Evolutionary conservation across 2,329 filamentous ascomycete species (phyloP).

Genomic region (Arthrobotrys pseudoclavata): DNA sequence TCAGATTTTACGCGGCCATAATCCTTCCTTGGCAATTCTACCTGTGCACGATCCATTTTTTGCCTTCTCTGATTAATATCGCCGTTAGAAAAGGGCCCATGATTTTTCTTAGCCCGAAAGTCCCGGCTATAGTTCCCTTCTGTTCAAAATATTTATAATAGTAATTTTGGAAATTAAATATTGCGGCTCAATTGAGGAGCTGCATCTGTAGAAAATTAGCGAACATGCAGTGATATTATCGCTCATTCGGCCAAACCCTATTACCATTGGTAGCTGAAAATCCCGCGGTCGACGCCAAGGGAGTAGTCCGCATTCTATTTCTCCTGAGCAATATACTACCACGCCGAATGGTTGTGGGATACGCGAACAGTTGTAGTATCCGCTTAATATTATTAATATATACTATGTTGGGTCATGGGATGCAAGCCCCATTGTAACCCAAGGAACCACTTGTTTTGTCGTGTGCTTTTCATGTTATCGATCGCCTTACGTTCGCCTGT

Average conservation of each 20-base stretch:
- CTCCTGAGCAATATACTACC: not conserved
- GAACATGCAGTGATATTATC: slow-evolving; percentile 7
- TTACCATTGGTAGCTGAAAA: not conserved
- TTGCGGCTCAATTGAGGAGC: slow-evolving; percentile 14
- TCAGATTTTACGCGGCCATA: too few relatives aligned
- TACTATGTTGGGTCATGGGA: slow-evolving; percentile 11
- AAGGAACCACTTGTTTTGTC: not conserved
- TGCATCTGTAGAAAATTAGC: slow-evolving; percentile 16
- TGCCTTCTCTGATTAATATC: too few relatives aligned
- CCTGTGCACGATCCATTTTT: too few relatives aligned
- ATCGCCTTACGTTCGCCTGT: not conserved
- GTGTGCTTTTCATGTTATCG: not conserved
- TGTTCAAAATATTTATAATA: too few relatives aligned
- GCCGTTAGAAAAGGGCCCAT: too few relatives aligned
- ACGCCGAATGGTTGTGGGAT: not conserved
- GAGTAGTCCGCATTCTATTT: not conserved
- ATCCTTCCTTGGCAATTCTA: too few relatives aligned
- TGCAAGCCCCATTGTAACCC: slow-evolving; percentile 43
- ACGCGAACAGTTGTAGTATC: not conserved
- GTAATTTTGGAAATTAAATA: not conserved
- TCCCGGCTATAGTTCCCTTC: too few relatives aligned
- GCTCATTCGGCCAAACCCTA: not conserved
- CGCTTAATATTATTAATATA: slow-evolving; percentile 14
- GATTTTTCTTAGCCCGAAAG: too few relatives aligned
- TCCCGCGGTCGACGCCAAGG: not conserved